Base-by-base conservation (phyloP, 2,329 filamentous ascomycete species). In the Alternaria brassicae region DNA sequence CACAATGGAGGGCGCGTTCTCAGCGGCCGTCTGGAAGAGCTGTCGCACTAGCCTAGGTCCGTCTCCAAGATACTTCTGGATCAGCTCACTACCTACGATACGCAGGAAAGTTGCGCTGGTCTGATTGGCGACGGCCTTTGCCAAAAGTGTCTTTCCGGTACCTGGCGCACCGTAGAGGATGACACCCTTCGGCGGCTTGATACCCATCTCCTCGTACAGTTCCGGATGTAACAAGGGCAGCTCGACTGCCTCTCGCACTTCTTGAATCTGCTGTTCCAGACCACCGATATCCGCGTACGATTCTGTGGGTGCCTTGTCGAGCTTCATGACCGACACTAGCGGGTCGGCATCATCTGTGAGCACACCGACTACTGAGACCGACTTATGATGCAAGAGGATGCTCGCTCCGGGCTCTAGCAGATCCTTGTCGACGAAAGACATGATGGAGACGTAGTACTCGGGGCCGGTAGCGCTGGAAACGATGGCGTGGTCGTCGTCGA, bases 401-500 rank as follows among this genome's bases (percentile, higher is more conserved):
- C 93, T 97, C 17, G 95, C 93, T 61, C 96, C 96, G 1, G 95
- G 95, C 80, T 99, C 95, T 41, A 99, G 86, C 4, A 99, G 87
- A 74, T 99, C 95, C 81, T 99, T 99, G 84, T 99, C 95, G 67
- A 99, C 95, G 74, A 99, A 99, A 55, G 94, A 97, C 95, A 98
- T 98, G 86, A 99, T 99, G 70, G 93, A 97, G 68, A 99, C 95
- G 79, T 98, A 99, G 85, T 97, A 99, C 79, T 99, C 95, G 1
- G 95, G 95, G 0, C 95, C 95, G 6, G 95, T 98, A 0, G 95
- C 96, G 78, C 93, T 97, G 17, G 93, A 97, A 34, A 99, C 95
- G 75, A 99, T 99, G 63, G 95, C 95, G 75, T 99, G 95, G 81
- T 99, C 95, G 78, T 99, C 95, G 74, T 99, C 95, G 76, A 99